Conservation (phyloP, 805 yeast genomes). For the Metschnikowia cubensis region DNA sequence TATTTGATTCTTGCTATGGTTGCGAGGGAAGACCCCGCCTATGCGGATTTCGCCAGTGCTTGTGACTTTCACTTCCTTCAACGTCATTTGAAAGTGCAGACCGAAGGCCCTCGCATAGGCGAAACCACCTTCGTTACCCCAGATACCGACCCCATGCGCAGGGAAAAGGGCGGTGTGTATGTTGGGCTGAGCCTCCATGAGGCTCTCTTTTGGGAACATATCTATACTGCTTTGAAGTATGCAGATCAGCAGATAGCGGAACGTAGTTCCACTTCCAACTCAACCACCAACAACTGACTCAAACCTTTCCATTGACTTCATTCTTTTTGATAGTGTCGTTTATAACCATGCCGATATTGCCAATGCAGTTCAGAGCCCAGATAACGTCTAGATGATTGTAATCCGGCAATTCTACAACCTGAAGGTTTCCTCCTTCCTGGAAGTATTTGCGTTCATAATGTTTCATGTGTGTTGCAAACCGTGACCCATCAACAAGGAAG, state of each 20-base stretch:
- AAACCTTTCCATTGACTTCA: background rate
- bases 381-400: constrained; percentile 88
- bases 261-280: background rate
- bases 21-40: constrained; percentile 7
- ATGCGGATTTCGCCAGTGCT: constrained; percentile 10
- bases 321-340: constrained; percentile 11
- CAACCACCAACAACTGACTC: background rate
- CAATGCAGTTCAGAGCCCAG: constrained; percentile 81
- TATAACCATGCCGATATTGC: constrained; percentile 52
- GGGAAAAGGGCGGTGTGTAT: constrained; percentile 14
- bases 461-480: constrained; percentile 61
- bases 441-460: constrained; percentile 50
- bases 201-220: constrained; percentile 15
- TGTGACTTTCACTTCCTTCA: constrained; percentile 26
- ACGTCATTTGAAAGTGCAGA: constrained; percentile 23
- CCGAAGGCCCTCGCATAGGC: constrained; percentile 30
- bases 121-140: constrained; percentile 19
- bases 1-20: constrained; percentile 14
- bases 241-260: constrained; percentile 12
- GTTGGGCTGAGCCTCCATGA: constrained; percentile 11
- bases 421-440: constrained; percentile 31
- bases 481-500: constrained; percentile 69
- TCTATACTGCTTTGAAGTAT: constrained; percentile 9
- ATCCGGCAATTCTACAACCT: constrained; percentile 44
- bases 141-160: constrained; percentile 13